Evolutionary conservation across 2,329 filamentous ascomycete genomes (phyloP), one percentile per base, ranked within the genome.

Genomic region (Neopestalotiopsis sp.): DNA sequence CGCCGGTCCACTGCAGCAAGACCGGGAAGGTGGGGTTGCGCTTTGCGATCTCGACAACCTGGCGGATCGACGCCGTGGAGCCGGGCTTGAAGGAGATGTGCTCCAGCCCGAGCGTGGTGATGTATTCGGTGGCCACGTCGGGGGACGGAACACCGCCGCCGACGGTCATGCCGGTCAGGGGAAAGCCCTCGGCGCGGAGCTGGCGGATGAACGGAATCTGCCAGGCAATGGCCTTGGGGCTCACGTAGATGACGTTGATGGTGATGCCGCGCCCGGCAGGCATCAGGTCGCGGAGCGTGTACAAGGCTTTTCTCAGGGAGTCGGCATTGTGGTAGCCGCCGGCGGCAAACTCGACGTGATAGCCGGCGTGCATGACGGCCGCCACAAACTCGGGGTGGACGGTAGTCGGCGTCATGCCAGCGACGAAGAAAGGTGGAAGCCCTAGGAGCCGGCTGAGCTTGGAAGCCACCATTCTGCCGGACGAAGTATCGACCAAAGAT

Each of bases 181-280:
- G 82, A 10, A 84, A 76, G 57, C 83, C 83, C 4, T 84, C 82
- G 66, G 80, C 76, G 28, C 82, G 78, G 42, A 88, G 75, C 64
- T 84, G 82, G 42, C 79, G 82, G 68, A 87, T 76, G 20, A 87
- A 77, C 3, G 84, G 81, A 61, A 87, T 85, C 72, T 87, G 85
- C 85, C 85, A 87, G 12, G 76, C 78, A 78, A 87, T 84, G 10
- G 84, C 82, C 67, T 82, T 82, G 13, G 85, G 85, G 69, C 82
- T 85, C 70, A 85, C 84, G 72, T 88, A 88, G 70, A 88, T 87
- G 68, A 88, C 69, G 72, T 88, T 88, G 72, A 85, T 74, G 1
- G 83, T 84, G 72, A 88, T 86, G 69, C 85, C 84, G 68, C 84
- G 84, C 28, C 84, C 85, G 14, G 81, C 76, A 20, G 82, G 82